Base-by-base conservation (phyloP, 768 basidiomycete genomes). In the Collybiopsis luxurians region DNA sequence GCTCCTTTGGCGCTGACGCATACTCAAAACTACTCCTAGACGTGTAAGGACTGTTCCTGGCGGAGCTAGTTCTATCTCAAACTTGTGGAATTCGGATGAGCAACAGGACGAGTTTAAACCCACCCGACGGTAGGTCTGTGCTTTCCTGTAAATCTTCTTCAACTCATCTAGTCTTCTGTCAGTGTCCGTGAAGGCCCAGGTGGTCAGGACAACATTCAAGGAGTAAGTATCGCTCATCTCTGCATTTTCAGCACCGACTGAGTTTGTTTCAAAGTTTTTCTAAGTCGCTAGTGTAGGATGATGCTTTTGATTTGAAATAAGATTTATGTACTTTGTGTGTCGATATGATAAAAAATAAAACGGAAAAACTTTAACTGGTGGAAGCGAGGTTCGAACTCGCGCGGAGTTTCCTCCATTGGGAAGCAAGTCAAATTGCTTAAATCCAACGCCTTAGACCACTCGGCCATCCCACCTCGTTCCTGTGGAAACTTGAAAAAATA, bases 381-480 rank as follows among this genome's bases (percentile, higher is more conserved):
- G 83, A 84, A 83, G 88, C 86, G 87, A 89, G 88, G 85, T 87
- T 89, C 87, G 87, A 89, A 90, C 88, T 89, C 88, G 85, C 87
- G 88, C 86, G 87, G 86, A 78, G 79, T 83, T 79, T 38, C 84
- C 79, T 83, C 85, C 86, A 88, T 88, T 87, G 85, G 87, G 86
- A 89, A 80, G 83, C 86, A 86, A 66, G 21, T 12, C 71, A 64
- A 30, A 27, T 54, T 23, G 61, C 87, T 89, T 90, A 89, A 89
- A 87, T 87, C 87, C 86, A 87, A 89, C 87, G 85, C 87, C 87
- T 89, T 89, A 88, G 86, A 88, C 86, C 87, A 87, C 87, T 89
- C 87, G 87, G 87, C 85, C 87, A 89, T 84, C 81, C 82, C 84
- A 77, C 77, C 77, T n/a, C n/a, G n/a, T n/a, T n/a, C n/a, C n/a